Conservation (phyloP, 768 basidiomycete genomes). For the Chalciporus pseudorubinellus region DNA sequence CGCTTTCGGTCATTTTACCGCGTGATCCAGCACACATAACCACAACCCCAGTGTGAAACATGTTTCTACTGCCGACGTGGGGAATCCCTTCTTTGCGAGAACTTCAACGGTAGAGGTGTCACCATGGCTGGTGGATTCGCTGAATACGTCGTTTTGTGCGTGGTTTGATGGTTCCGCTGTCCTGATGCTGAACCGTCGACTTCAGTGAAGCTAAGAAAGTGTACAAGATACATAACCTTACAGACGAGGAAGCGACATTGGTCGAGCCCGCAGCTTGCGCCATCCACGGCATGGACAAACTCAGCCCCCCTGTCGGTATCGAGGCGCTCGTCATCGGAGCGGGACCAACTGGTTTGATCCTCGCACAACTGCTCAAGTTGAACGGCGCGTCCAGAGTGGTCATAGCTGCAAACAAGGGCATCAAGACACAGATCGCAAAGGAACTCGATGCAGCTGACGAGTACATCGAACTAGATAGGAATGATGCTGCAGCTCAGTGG, state of each 20-base stretch:
- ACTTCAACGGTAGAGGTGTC: slow-evolving; percentile 75
- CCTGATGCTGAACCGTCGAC: background rate
- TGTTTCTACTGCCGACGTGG: slow-evolving; percentile 87
- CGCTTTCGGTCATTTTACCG: slow-evolving; percentile 3
- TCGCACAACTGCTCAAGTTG: slow-evolving; percentile 80
- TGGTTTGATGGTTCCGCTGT: slow-evolving; percentile 3
- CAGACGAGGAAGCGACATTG: slow-evolving; percentile 80
- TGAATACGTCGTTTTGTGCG: slow-evolving; percentile 80
- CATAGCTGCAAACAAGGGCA: slow-evolving; percentile 81
- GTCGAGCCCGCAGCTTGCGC: slow-evolving; percentile 87
- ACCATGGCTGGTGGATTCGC: slow-evolving; percentile 82
- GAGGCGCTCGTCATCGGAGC: slow-evolving; percentile 82
- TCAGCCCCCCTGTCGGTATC: slow-evolving; percentile 72
- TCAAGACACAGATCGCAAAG: slow-evolving; percentile 82
- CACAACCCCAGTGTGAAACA: slow-evolving; percentile 55
- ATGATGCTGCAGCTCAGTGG: slow-evolving; percentile 72
- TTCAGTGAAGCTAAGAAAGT: slow-evolving; percentile 63
- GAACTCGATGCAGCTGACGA: slow-evolving; percentile 74
- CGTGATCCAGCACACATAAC: background rate
- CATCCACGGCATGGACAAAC: slow-evolving; percentile 84
- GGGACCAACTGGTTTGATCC: slow-evolving; percentile 82
- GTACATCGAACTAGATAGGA: slow-evolving; percentile 77
- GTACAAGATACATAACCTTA: slow-evolving; percentile 81
- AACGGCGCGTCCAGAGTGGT: slow-evolving; percentile 79
- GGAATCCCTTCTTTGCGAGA: slow-evolving; percentile 73